A percentile compares a stretch with the other conserved stretches of the same genome.
Conservation (phyloP, 208 protist genomes). For the Acanthamoeba sp. region DNA sequence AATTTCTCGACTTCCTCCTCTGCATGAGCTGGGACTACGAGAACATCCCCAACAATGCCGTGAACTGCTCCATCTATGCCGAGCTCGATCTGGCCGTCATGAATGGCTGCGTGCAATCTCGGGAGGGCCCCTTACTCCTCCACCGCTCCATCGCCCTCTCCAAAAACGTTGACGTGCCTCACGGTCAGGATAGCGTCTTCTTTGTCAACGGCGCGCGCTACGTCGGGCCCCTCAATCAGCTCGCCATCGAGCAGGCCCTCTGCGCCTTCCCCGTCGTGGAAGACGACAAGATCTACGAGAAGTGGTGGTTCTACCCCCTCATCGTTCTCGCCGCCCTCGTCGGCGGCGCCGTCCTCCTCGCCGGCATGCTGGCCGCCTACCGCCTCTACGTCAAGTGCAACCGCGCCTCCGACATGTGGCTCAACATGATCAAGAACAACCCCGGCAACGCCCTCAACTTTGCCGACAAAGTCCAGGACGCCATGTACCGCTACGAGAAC, state of each 20-base stretch:
- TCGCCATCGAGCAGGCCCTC: constrained; percentile 3
- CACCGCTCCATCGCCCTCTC: neutral
- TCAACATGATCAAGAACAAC: constrained; percentile 65
- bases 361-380: constrained; percentile 6
- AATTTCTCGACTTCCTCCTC: constrained; percentile 41
- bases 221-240: neutral
- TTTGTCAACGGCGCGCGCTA: constrained; percentile 19
- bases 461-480: constrained; percentile 60
- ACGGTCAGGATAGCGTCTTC: neutral
- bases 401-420: constrained; percentile 61
- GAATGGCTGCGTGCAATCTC: constrained; percentile 2
- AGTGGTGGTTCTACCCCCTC: constrained; percentile 63
- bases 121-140: neutral
- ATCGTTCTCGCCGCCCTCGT: neutral
- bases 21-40: neutral
- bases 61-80: neutral
- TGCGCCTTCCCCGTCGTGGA: neutral
- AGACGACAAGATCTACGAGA: constrained; percentile 20
- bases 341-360: constrained; percentile 7
- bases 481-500: constrained; percentile 42
- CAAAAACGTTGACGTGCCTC: neutral
- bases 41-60: neutral
- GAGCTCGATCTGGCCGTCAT: neutral
- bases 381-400: constrained; percentile 57
- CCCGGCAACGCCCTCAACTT: constrained; percentile 42